Evolutionary conservation across 2,329 filamentous ascomycete genomes (phyloP), one percentile per base, ranked within the genome.

Genomic region (Purpureocillium takamizusanense): DNA sequence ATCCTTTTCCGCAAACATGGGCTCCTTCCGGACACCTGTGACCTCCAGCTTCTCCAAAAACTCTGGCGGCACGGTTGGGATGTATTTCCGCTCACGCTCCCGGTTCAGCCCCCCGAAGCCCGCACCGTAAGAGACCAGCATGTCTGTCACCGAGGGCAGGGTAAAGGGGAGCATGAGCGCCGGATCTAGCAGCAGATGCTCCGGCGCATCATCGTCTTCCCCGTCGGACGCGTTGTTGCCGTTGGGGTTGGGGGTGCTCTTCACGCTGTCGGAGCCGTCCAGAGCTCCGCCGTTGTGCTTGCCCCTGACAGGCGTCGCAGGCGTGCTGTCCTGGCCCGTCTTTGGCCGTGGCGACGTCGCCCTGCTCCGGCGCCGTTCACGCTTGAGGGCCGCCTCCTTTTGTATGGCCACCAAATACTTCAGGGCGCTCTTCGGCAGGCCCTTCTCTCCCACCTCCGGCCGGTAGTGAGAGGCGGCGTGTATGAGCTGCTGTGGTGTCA

Each of bases 81-180:
- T 94, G 59, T 98, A 98, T 63, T 95, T 95, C 48, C 87, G 74
- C 60, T 94, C 92, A 40, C 88, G 74, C 62, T 97, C 92, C 45
- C 84, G 76, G 63, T 98, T 95, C 34, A 92, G 69, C 0, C 92
- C 92, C 5, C 92, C 92, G 53, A 97, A 92, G 1, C 92, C 92
- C 11, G 92, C 89, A 1, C 92, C 92, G 53, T 94, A 98, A 48
- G 82, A 90, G 35, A 98, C 78, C 35, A 97, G 73, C 92, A 98
- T 98, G 59, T 98, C 92, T 18, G 89, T 97, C 41, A 87, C 92
- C 2, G 90, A 95, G 2, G 92, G 92, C 21, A 98, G 69, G n/a
- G 84, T 83, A 57, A 98, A 98, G 0, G 92, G 92, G 18, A 98
- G 73, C 74, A 95, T 94, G 42, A 95, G 69, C 3, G 89, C 85